Base-by-base conservation (phyloP, 2,329 filamentous ascomycete species). In the Verticillium albo-atrum region DNA sequence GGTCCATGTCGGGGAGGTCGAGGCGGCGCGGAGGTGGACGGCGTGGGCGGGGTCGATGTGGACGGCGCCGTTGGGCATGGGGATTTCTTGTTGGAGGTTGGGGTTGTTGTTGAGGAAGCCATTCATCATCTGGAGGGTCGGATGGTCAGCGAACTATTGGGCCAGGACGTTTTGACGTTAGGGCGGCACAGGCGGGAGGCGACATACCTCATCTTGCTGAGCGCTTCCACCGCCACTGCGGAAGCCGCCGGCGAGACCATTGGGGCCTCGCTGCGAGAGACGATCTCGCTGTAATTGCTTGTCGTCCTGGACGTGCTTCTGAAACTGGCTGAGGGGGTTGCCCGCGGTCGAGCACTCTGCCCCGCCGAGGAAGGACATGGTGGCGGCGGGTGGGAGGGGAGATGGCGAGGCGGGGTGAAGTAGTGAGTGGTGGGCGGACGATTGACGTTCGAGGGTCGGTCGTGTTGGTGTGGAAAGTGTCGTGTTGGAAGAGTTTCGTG, bases 351-450 rank as follows among this genome's bases (percentile, higher is more conserved):
- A 98, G 83, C 95, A 99, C 79, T 98, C 95, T 68, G 94, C 90
- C 68, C 94, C 93, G 77, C 92, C 91, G 69, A 98, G 84, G 75
- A 99, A 98, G 58, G 94, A 97, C 94, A 99, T 98, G 66, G 98
- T 98, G 66, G 63, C 80, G 68, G 25, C 26, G 54, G 32, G 14
- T 17, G 23, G 12, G 23, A 28, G 55, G 54, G 6, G 34, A 35
- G 30, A 32, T 37, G 12, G 54, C 32, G 54, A 55, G 54, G 54
- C 54, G 30, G 52, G 52, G 52, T 55, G 32, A 14, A 10, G 30
- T 25, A 4, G 6, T 35, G 30, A 20, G 23, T 9, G 32, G 17
- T 37, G 25, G 30, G 30, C n/a, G 54, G 32, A 17, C 15, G 20
- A 25, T 12, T 6, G 9, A 10, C 25, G 26, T 12, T 34, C 23